phyloP scores from a whole-genome alignment of 2,329 filamentous ascomycete genomes.

The Trichoderma arundinaceum region DNA sequence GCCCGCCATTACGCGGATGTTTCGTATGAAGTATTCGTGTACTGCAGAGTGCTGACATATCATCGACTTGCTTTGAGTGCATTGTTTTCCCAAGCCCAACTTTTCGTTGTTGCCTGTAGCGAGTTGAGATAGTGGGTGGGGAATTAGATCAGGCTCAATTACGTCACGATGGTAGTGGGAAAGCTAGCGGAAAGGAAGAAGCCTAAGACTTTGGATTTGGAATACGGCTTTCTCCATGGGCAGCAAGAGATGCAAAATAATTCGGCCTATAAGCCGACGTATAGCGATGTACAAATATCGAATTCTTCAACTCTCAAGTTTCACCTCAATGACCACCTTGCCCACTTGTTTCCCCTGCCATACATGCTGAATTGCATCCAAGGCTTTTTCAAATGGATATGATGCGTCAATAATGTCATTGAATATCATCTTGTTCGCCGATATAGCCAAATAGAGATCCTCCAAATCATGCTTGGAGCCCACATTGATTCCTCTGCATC shows the following conservation, averaged over 20 bases:
- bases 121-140: neutral
- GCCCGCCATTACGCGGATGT: too few relatives aligned
- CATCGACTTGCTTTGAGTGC: neutral
- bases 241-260: too few relatives aligned
- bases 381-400: neutral
- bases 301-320: neutral
- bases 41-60: neutral
- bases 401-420: neutral
- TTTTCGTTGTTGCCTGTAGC: too few relatives aligned
- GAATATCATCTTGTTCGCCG: neutral
- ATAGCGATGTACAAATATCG: neutral
- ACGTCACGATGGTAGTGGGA: neutral
- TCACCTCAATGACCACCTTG: too few relatives aligned
- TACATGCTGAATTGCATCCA: too few relatives aligned
- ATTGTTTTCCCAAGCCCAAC: too few relatives aligned
- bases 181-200: neutral
- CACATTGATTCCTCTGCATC: too few relatives aligned
- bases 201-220: too few relatives aligned
- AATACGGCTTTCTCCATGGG: too few relatives aligned
- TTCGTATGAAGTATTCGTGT: neutral
- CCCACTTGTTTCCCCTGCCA: too few relatives aligned
- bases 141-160: neutral
- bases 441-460: neutral
- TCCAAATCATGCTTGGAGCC: neutral
- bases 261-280: too few relatives aligned